These are phyloP conservation scores for Leishmania aethiopica DNA, from an alignment of 208 protist genomes.

Conservation along the genomic window DNA sequence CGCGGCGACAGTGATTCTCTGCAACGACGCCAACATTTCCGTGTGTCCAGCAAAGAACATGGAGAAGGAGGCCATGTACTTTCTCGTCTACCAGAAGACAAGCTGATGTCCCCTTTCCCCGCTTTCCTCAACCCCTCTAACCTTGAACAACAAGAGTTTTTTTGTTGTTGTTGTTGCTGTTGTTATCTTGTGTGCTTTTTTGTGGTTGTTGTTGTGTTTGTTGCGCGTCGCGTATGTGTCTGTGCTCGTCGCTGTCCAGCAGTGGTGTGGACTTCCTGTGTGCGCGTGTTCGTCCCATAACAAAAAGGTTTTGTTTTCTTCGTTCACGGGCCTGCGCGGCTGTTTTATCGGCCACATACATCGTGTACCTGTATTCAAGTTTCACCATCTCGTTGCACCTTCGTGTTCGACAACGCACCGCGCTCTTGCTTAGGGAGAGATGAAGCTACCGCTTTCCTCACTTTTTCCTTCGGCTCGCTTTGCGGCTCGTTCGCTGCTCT, in stretches of 20 bases:
- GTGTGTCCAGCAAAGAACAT: constrained; percentile 27
- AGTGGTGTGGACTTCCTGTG: too few relatives aligned
- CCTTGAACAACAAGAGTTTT: background rate
- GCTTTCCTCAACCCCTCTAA: background rate
- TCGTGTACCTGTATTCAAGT: background rate
- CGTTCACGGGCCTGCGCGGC: background rate
- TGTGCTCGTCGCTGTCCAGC: too few relatives aligned
- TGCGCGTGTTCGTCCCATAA: constrained; percentile 3
- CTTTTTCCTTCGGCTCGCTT: background rate
- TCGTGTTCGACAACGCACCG: background rate
- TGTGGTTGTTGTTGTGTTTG: constrained; percentile 1
- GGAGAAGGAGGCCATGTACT: constrained; percentile 71
- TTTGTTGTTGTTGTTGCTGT: background rate
- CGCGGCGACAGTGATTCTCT: constrained; percentile 45
- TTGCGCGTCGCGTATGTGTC: too few relatives aligned
- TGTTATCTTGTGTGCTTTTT: background rate
- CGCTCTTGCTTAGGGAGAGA: background rate
- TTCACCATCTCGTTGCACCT: background rate
- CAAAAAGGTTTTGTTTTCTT: background rate
- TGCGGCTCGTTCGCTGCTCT: background rate
- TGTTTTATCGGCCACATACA: background rate
- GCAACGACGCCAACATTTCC: constrained; percentile 71
- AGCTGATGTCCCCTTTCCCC: background rate
- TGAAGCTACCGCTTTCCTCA: background rate
- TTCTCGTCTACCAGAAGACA: constrained; percentile 75